Conservation (phyloP, 495 filamentous ascomycete species). For the Bombardia bombarda region DNA sequence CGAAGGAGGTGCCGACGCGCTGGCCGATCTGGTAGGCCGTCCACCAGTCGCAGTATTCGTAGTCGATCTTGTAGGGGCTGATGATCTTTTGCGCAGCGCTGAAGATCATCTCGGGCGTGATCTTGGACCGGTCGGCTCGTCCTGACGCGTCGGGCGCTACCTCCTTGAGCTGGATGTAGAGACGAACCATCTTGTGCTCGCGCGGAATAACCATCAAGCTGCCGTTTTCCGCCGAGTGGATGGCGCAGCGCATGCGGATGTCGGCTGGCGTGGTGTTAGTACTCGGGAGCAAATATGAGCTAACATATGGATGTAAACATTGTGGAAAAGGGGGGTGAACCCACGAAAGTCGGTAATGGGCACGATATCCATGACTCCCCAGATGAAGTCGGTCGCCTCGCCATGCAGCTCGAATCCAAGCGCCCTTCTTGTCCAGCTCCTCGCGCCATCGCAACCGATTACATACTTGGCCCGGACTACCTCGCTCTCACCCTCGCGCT, state of each 20-base stretch:
- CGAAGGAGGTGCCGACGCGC: constrained; percentile 58
- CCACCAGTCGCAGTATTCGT: constrained; percentile 50
- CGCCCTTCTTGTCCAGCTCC: constrained; percentile 50
- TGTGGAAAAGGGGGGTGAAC: neutral
- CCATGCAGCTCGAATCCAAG: constrained; percentile 48
- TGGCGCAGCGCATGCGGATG: constrained; percentile 59
- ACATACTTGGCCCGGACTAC: constrained; percentile 54
- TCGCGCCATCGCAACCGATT: constrained; percentile 62
- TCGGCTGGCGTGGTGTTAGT: no score
- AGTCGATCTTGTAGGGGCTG: constrained; percentile 53
- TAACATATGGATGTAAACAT: no score
- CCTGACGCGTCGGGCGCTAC: constrained; percentile 30
- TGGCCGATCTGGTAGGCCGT: constrained; percentile 53
- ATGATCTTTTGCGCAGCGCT: constrained; percentile 53
- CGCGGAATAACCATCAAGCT: constrained; percentile 66
- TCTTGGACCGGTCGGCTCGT: constrained; percentile 47
- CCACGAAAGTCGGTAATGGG: constrained; percentile 57
- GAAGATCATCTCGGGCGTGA: constrained; percentile 53
- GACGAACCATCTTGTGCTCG: constrained; percentile 55
- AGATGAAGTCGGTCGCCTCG: constrained; percentile 59
- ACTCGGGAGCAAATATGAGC: no score
- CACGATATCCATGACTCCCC: constrained; percentile 59
- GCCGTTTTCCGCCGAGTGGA: constrained; percentile 58
- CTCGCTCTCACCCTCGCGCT: constrained; percentile 27
- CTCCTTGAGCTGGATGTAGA: constrained; percentile 62